Base-by-base conservation (phyloP, 106 monocot genomes). In the Phalaenopsis aphrodite region DNA sequence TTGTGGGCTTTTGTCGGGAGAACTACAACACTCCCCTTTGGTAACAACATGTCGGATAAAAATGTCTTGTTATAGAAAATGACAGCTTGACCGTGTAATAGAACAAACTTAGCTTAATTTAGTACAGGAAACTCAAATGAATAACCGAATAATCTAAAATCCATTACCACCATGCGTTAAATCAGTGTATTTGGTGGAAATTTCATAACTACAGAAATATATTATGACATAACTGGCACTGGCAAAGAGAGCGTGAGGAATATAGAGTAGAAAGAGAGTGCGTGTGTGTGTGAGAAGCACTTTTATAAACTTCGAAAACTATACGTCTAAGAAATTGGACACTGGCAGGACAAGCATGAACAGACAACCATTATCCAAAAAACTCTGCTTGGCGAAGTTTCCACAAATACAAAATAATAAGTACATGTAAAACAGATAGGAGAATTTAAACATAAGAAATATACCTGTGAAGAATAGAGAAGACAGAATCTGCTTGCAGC, bases 401-500 rank as follows among this genome's bases (percentile, higher is more conserved):
- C n/a, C 17, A 84, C 45, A 42, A 9, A n/a, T 55, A 72, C 2
- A 78, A 57, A 42, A 73, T 56, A 55, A 5, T 12, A 69, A 82
- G 48, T 68, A 48, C 7, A 69, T 11, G 16, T 17, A 42, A 66
- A 67, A 30, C 16, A 46, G n/a, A 30, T 4, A 42, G 2, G 42
- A 61, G 37, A 52, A 72, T 75, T 42, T 12, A 82, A 84, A 21
- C 48, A 48, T 8, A 16, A 52, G 46, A 76, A 76, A 47, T 80
- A 76, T 69, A 99, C 98, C 89, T 94, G 89, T 39, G 98, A 85
- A 21, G 89, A 88, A 84, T 99, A 99, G 30, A 91, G 74, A 41
- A 99, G 89, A 83, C 79, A 74, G 72, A 99, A 92, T 85, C 98
- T 90, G 83, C 90, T 86, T 71, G 98, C 90, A 19, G 92, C 87